phyloP scores from a whole-genome alignment of 2,329 filamentous ascomycete genomes.

The Aureobasidium melanogenum region DNA sequence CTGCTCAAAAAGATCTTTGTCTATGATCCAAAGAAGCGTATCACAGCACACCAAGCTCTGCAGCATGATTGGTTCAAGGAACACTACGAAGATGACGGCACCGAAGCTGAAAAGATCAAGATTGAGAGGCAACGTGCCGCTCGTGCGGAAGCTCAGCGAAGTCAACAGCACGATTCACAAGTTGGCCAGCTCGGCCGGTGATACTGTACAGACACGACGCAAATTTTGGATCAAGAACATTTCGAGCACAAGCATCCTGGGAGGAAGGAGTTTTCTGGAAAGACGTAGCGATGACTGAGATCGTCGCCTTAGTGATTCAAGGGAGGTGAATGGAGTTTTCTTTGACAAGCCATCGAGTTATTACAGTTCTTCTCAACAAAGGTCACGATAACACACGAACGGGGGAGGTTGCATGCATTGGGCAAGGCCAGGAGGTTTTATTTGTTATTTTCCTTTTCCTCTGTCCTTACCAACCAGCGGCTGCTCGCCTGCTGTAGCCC shows the following conservation, averaged over 20 bases:
- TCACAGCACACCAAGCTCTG: conserved; percentile 55
- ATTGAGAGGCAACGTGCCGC: conserved; percentile 14
- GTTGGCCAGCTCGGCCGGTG: background rate
- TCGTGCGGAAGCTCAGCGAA: background rate
- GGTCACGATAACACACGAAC: conserved; percentile 9
- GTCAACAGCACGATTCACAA: background rate
- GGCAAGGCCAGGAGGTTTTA: background rate
- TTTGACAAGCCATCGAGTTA: background rate
- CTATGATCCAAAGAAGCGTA: conserved; percentile 56
- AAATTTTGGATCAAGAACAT: background rate
- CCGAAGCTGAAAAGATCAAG: conserved; percentile 16
- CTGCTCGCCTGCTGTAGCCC: background rate
- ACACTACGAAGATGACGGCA: conserved; percentile 55
- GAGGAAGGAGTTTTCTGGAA: background rate
- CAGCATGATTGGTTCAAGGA: conserved; percentile 61
- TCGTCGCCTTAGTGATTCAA: background rate
- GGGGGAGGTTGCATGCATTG: background rate
- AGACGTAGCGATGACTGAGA: background rate
- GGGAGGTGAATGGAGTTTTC: background rate
- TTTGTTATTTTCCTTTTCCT: background rate
- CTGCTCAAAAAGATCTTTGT: conserved; percentile 55
- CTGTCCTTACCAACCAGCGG: background rate
- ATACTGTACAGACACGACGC: background rate
- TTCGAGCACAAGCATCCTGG: background rate
- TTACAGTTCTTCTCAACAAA: background rate